Percentiles rank a stretch among this genome's conserved stretches.
phyloP scores from a whole-genome alignment of 108 stramenopile genomes.

The Parmales sp. region DNA sequence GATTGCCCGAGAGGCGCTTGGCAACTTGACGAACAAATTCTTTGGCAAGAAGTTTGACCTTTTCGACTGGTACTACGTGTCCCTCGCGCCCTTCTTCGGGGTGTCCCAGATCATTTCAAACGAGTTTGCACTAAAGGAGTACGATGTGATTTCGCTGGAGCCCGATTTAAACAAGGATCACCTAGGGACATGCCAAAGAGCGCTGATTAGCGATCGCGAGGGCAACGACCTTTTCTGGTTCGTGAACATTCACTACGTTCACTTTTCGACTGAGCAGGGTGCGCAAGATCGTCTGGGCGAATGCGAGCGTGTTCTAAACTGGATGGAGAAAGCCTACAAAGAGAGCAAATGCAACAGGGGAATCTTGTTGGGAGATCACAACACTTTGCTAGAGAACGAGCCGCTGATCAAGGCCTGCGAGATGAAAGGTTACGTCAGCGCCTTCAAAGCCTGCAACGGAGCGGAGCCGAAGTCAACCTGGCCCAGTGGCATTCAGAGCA shows the following conservation, averaged over 20 bases:
- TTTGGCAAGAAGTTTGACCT: no score
- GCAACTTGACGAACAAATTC: neutral
- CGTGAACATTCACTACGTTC: conserved; percentile 5
- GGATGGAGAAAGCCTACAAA: neutral
- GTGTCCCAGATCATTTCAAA: neutral
- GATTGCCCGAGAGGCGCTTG: neutral
- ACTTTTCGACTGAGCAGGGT: neutral
- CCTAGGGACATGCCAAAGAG: neutral
- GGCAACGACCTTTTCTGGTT: neutral
- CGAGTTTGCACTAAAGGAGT: neutral
- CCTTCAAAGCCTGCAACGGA: neutral
- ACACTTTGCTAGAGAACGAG: conserved; percentile 2
- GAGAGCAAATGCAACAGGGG: neutral
- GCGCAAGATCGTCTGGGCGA: neutral
- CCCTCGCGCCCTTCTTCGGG: conserved; percentile 1
- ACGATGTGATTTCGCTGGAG: neutral
- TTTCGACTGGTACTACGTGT: neutral
- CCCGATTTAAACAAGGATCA: neutral
- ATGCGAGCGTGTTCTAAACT: neutral
- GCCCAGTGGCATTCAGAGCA: neutral
- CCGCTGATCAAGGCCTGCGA: neutral
- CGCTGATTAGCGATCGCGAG: neutral
- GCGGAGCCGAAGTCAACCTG: conserved; percentile 7
- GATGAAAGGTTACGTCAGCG: neutral
- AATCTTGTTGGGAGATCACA: neutral